These are phyloP conservation scores for Phaeolepiota aurea DNA, from an alignment of 768 basidiomycete genomes.

Conservation along the genomic window DNA sequence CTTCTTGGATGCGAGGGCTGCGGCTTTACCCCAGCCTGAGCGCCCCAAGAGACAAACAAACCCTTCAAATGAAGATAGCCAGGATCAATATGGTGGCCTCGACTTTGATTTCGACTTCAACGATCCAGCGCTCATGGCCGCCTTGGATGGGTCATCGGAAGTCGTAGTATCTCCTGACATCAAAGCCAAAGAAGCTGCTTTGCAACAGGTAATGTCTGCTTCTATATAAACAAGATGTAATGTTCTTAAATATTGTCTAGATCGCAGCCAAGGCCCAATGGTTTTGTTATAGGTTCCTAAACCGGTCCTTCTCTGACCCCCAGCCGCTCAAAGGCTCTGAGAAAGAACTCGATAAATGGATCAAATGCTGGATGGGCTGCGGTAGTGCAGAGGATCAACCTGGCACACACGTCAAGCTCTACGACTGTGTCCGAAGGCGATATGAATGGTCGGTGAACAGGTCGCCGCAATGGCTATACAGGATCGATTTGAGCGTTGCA, in stretches of 20 bases:
- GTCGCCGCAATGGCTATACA: conserved; percentile 25
- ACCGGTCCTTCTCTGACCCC: conserved; percentile 33
- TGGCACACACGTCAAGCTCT: background rate
- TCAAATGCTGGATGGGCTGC: conserved; percentile 72
- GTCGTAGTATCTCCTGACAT: conserved; percentile 16
- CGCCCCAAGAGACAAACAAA: conserved; percentile 18
- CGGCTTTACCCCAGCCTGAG: conserved; percentile 35
- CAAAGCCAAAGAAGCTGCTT: conserved; percentile 34
- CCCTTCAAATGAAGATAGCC: conserved; percentile 53
- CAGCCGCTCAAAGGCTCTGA: conserved; percentile 13
- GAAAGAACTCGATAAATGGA: conserved; percentile 43
- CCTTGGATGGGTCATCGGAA: conserved; percentile 32
- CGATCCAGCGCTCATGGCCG: conserved; percentile 51
- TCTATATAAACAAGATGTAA: background rate
- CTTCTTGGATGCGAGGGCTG: conserved; percentile 51
- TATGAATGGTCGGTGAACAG: conserved; percentile 1
- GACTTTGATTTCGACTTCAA: conserved; percentile 46
- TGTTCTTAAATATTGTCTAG: conserved; percentile 3
- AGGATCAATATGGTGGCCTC: conserved; percentile 56
- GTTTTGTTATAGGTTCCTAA: conserved; percentile 31
- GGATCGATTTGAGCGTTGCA: conserved; percentile 32
- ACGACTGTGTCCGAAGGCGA: background rate
- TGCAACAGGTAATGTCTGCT: conserved; percentile 36
- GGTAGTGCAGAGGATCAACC: conserved; percentile 45
- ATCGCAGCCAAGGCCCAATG: conserved; percentile 10